A percentile compares a stretch with the other conserved stretches of the same genome.
These are phyloP conservation scores for Tylopilus rubrobrunneus DNA, from an alignment of 768 basidiomycete genomes.

Conservation along the genomic window DNA sequence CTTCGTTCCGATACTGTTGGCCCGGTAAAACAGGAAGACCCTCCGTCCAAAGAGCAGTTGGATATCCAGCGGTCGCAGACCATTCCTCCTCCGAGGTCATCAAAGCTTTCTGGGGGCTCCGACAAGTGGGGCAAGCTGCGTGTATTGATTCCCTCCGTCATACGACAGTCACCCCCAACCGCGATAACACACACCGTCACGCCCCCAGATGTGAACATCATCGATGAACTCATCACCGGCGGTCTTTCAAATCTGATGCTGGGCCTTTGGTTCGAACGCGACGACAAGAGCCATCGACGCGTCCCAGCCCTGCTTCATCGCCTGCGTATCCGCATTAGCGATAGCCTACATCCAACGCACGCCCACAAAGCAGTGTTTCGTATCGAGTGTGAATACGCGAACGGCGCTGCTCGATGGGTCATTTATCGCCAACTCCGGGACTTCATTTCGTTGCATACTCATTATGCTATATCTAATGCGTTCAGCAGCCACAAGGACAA, in stretches of 20 bases:
- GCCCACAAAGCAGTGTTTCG: conserved; percentile 77
- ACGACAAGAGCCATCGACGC: conserved; percentile 79
- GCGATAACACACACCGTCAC: conserved; percentile 44
- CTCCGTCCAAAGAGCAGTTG: conserved; percentile 1
- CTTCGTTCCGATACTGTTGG: conserved; percentile 9
- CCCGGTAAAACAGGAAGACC: background rate
- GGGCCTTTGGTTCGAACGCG: conserved; percentile 80
- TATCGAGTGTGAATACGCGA: conserved; percentile 95
- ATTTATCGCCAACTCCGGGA: conserved; percentile 92
- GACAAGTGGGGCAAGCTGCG: conserved; percentile 64
- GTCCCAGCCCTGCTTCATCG: conserved; percentile 77
- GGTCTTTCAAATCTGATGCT: conserved; percentile 78
- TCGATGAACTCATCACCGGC: conserved; percentile 77
- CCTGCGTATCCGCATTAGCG: conserved; percentile 78
- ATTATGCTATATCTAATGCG: conserved; percentile 83
- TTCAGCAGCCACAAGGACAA: conserved; percentile 69
- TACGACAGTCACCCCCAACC: conserved; percentile 32
- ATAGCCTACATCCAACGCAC: conserved; percentile 79
- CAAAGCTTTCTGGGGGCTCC: conserved; percentile 21
- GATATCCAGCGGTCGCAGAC: conserved; percentile 24
- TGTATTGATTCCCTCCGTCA: conserved; percentile 59
- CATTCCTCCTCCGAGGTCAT: conserved; percentile 23
- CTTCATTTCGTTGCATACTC: conserved; percentile 84
- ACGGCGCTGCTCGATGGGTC: conserved; percentile 90
- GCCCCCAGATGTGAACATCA: conserved; percentile 62